These are phyloP conservation scores for Rhododendron griersonianum DNA, from an alignment of 148 eudicot genomes.

Conservation along the genomic window DNA sequence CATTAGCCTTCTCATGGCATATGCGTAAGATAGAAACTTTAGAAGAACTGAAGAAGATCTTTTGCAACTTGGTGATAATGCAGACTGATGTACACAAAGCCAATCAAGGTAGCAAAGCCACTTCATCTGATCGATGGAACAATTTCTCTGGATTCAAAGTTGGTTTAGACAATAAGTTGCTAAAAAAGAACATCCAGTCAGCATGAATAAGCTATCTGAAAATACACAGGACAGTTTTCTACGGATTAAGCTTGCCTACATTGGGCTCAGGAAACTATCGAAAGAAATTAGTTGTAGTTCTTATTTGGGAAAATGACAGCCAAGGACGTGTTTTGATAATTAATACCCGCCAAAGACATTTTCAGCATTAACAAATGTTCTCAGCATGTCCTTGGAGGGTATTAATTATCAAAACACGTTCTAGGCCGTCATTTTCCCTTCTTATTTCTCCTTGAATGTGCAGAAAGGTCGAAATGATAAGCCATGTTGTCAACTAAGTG, in stretches of 20 bases:
- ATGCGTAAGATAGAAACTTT: neutral
- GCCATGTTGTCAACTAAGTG: neutral
- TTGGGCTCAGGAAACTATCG: neutral
- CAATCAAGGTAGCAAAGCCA: neutral
- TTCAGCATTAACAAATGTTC: too few species aligned
- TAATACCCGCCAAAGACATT: too few species aligned
- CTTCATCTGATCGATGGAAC: neutral
- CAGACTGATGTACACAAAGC: neutral
- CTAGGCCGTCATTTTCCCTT: neutral
- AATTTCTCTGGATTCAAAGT: neutral
- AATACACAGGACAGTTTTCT: neutral
- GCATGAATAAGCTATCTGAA: neutral
- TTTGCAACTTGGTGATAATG: neutral
- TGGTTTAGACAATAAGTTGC: neutral
- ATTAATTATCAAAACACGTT: too few species aligned
- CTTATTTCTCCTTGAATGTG: neutral
- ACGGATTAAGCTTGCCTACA: neutral
- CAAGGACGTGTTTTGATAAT: too few species aligned
- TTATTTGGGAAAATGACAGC: neutral
- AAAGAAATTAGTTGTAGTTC: neutral
- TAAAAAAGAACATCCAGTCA: neutral
- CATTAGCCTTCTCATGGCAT: neutral
- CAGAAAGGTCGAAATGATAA: neutral
- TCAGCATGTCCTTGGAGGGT: too few species aligned
- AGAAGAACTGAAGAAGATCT: neutral